Conservation (phyloP, 176 grass and related monocot genomes). For the Musa schizocarpa region DNA sequence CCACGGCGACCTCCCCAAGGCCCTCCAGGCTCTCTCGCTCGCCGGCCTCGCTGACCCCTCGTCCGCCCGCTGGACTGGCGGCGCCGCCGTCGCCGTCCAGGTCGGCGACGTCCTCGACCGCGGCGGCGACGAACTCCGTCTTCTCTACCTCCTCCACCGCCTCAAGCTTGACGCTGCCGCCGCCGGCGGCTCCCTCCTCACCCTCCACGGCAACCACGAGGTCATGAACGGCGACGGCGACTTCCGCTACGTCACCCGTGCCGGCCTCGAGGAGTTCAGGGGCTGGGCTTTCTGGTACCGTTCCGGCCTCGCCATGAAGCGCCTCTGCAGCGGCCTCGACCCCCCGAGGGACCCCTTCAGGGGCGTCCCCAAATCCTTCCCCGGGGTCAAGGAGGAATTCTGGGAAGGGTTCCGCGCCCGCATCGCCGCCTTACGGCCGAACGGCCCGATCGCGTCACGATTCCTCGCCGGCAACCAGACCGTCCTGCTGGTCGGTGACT, state of each 20-base stretch:
- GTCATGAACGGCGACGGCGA: slow-evolving; percentile 76
- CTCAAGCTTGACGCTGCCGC: slow-evolving; percentile 47
- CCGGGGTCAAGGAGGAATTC: slow-evolving; percentile 57
- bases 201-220: slow-evolving; percentile 87
- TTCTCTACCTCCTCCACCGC: slow-evolving; percentile 74
- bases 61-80: slow-evolving; percentile 44
- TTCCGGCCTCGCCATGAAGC: slow-evolving; percentile 72
- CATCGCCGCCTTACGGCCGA: slow-evolving; percentile 65
- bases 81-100: slow-evolving; percentile 69
- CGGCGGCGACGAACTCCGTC: slow-evolving; percentile 75
- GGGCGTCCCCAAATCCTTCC: slow-evolving; percentile 67
- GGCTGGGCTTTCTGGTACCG: slow-evolving; percentile 38
- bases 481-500: slow-evolving; percentile 64
- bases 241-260: slow-evolving; percentile 63
- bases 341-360: slow-evolving; percentile 60
- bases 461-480: slow-evolving; percentile 73
- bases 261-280: slow-evolving; percentile 46
- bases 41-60: slow-evolving; percentile 33
- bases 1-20: slow-evolving; percentile 76
- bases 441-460: slow-evolving; percentile 58
- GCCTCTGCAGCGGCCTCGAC: slow-evolving; percentile 36
- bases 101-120: slow-evolving; percentile 88
- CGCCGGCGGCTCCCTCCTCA: slow-evolving; percentile 54
- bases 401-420: slow-evolving; percentile 81
- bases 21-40: slow-evolving; percentile 63